Conservation (phyloP, 1,284 basidiomycete species). For the Phlebopus sp. region DNA sequence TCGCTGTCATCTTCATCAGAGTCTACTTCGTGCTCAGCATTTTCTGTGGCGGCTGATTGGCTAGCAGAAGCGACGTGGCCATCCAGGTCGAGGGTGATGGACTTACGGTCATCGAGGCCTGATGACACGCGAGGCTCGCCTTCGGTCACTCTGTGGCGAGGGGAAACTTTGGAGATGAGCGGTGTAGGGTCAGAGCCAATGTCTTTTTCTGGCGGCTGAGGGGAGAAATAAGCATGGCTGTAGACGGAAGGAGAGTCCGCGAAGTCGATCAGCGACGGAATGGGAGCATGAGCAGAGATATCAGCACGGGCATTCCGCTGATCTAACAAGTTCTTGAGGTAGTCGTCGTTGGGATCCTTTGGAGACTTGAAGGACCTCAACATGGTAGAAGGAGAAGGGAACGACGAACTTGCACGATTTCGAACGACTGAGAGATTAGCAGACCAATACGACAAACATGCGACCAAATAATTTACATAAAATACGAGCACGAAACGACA, state of each 20-base stretch:
- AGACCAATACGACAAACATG: background rate
- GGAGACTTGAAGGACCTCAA: constrained; percentile 10
- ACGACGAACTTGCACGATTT: constrained; percentile 10
- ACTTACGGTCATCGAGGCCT: constrained; percentile 45
- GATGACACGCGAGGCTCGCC: constrained; percentile 28
- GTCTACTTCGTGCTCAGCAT: constrained; percentile 29
- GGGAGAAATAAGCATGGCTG: constrained; percentile 55
- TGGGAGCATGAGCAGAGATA: constrained; percentile 39
- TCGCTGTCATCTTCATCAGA: constrained; percentile 38
- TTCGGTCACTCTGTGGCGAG: constrained; percentile 23
- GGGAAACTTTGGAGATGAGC: constrained; percentile 16
- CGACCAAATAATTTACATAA: constrained; percentile 1
- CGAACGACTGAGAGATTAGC: constrained; percentile 3
- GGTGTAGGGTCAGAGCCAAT: constrained; percentile 22
- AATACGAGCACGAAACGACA: no score
- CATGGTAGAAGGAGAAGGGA: constrained; percentile 13
- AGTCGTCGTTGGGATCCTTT: constrained; percentile 41
- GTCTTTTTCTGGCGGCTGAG: constrained; percentile 34
- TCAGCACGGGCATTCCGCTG: constrained; percentile 51
- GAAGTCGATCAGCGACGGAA: constrained; percentile 53
- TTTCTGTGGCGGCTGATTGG: constrained; percentile 29
- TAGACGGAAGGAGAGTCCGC: constrained; percentile 70
- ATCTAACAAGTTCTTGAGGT: constrained; percentile 50
- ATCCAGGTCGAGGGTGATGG: constrained; percentile 57
- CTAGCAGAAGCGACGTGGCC: constrained; percentile 52